Evolutionary conservation across 2,329 filamentous ascomycete species (phyloP), one percentile per base, ranked within the genome.

Genomic region (Phaeosphaeriaceae sp.): DNA sequence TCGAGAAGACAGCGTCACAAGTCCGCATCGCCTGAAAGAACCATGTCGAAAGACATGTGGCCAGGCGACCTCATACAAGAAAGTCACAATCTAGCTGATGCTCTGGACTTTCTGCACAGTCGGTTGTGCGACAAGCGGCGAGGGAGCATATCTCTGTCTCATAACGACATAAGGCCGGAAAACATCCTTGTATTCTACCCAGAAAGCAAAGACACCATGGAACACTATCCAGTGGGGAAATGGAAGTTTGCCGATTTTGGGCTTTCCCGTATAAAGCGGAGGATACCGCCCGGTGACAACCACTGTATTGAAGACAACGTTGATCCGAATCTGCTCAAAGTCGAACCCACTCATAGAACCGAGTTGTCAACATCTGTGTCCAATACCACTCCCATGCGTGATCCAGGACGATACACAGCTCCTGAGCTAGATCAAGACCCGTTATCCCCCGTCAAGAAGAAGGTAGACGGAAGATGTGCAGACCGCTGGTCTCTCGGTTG

Each of bases 401-500:
- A 20, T 13, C 42, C 42, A 13, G 42, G 42, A 20, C 3, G 42
- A 22, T 46, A 46, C 42, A 46, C 17, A 6, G n/a, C 42, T 21
- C 42, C 42, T 22, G 42, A 46, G 21, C 20, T 19, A 13, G 42
- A 46, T 20, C 42, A 46, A 27, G 25, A 27, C 9, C 25, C 25
- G 25, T 9, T 27, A 27, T 27, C 5, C 9, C 17, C 11, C 3
- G 42, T 4, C 17, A 17, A 17, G n/a, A 17, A 20, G n/a, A 46
- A 46, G 21, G 11, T 11, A 22, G 42, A 46, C 21, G 42, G 42
- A 3, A 46, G 17, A 21, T 19, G 42, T 13, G 42, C 42, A 22
- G 42, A 56, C 22, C 24, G 53, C 5, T 61, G 59, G 59, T 44
- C 48, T 15, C 54, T 61, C 33, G 59, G 51, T 17, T 52, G 48